Evolutionary conservation across 148 eudicot species (phyloP).

Genomic region (Pharnaceum exiguum): DNA sequence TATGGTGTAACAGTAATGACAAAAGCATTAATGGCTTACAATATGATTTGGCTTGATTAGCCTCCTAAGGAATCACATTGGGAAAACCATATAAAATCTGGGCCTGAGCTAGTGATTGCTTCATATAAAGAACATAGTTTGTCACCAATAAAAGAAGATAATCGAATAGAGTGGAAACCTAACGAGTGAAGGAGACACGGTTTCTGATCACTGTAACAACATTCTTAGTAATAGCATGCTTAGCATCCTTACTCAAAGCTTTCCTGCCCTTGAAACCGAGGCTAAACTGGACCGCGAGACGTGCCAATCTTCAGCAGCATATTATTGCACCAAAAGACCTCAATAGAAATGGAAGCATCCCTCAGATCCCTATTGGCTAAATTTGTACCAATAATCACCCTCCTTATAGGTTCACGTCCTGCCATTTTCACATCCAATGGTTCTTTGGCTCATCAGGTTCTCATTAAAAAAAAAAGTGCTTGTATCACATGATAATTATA

Average conservation of each 20-base stretch:
- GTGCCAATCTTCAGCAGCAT: slow-evolving; percentile 35
- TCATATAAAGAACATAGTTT: too few relatives aligned
- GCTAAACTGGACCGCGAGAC: slow-evolving; percentile 33
- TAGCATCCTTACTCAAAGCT: slow-evolving; percentile 19
- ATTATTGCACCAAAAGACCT: slow-evolving; percentile 27
- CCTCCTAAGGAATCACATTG: too few relatives aligned
- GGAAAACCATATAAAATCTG: too few relatives aligned
- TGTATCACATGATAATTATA: too few relatives aligned
- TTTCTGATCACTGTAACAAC: slow-evolving; percentile 24
- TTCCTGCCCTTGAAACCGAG: slow-evolving; percentile 1
- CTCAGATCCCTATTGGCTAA: slow-evolving; percentile 27
- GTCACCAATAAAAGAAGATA: too few relatives aligned
- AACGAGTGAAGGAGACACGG: too few relatives aligned
- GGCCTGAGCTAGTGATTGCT: too few relatives aligned
- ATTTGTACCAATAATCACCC: slow-evolving; percentile 50
- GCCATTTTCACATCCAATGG: slow-evolving; percentile 37
- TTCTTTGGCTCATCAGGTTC: slow-evolving; percentile 47
- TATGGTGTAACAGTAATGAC: too few relatives aligned
- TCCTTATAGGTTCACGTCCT: slow-evolving; percentile 21
- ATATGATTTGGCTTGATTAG: too few relatives aligned
- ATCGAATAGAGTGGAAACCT: too few relatives aligned
- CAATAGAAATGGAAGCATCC: slow-evolving; percentile 34
- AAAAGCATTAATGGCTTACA: too few relatives aligned
- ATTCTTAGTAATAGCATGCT: too few relatives aligned
- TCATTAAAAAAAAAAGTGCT: slow-evolving; percentile 52